Evolutionary conservation across 169 alveolate species (phyloP).

Genomic region (Eimeria falciformis): DNA sequence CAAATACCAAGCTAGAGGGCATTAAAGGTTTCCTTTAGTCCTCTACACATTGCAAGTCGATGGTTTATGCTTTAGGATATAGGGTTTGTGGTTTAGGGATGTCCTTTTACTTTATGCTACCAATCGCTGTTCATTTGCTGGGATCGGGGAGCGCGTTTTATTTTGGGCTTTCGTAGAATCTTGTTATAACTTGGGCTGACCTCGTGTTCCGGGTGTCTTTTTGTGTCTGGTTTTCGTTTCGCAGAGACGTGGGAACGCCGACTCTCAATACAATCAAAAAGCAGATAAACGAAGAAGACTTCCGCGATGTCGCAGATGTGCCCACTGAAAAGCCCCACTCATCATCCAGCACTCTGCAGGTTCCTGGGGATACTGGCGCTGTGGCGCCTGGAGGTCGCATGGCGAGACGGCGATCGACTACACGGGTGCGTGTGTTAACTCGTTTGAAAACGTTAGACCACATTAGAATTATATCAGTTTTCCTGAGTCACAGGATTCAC

Average conservation of each 20-base stretch:
- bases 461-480: not conserved
- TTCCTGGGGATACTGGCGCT: not conserved
- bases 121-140: too few species aligned
- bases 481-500: too few species aligned
- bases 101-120: too few species aligned
- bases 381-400: constrained; percentile 39
- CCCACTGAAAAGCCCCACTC: constrained; percentile 26
- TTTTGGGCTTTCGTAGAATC: too few species aligned
- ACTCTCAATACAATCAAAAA: constrained; percentile 69
- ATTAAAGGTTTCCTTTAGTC: too few species aligned
- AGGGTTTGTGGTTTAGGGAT: too few species aligned
- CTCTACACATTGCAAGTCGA: too few species aligned
- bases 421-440: not conserved
- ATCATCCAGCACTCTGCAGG: not conserved
- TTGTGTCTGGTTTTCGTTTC: not conserved
- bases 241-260: constrained; percentile 73
- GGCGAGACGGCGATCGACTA: constrained; percentile 18
- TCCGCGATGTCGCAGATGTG: constrained; percentile 31
- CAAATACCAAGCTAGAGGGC: not conserved
- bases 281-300: constrained; percentile 61
- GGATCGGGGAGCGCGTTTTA: too few species aligned
- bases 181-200: too few species aligned
- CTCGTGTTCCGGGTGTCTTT: too few species aligned
- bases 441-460: not conserved
- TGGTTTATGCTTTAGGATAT: too few species aligned